A percentile compares a stretch with the other conserved stretches of the same genome.
These are phyloP conservation scores for Hyphopichia fennica DNA, from an alignment of 1,139 yeast species.

Conservation along the genomic window DNA sequence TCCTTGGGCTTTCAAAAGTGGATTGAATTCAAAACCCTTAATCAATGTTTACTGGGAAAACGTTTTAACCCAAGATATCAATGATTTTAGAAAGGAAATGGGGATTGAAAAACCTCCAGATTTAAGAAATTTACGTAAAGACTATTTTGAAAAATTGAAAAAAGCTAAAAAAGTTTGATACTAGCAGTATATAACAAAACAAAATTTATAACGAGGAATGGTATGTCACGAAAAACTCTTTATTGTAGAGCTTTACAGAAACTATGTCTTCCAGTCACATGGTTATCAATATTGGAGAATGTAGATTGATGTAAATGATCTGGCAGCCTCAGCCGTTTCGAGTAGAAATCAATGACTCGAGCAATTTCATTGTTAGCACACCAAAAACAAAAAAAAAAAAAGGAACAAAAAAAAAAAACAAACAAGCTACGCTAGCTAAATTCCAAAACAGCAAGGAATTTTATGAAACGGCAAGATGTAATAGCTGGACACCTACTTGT, in stretches of 20 bases:
- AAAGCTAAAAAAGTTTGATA: conserved; percentile 14
- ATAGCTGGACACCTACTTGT: too few species aligned
- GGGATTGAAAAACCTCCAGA: conserved; percentile 78
- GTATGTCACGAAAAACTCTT: too few species aligned
- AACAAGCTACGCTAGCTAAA: not conserved
- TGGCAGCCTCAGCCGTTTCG: not conserved
- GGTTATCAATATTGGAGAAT: too few species aligned
- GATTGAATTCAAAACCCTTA: conserved; percentile 71
- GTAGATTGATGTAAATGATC: not conserved
- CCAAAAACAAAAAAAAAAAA: not conserved
- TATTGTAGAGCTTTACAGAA: too few species aligned
- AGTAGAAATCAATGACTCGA: not conserved
- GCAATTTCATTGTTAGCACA: not conserved
- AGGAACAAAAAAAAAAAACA: too few species aligned
- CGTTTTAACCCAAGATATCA: conserved; percentile 67
- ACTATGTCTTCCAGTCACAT: too few species aligned
- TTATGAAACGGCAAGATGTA: too few species aligned
- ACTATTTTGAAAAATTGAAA: conserved; percentile 34
- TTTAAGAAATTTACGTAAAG: conserved; percentile 61
- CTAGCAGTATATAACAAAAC: not conserved
- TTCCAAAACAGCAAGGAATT: not conserved
- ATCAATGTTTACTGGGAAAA: conserved; percentile 95
- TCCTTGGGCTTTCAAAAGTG: conserved; percentile 87
- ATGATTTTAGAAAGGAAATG: conserved; percentile 69
- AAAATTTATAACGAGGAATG: too few species aligned